These are phyloP conservation scores for Tilletiaria anomala DNA, from an alignment of 1,284 basidiomycete genomes.

Conservation along the genomic window DNA sequence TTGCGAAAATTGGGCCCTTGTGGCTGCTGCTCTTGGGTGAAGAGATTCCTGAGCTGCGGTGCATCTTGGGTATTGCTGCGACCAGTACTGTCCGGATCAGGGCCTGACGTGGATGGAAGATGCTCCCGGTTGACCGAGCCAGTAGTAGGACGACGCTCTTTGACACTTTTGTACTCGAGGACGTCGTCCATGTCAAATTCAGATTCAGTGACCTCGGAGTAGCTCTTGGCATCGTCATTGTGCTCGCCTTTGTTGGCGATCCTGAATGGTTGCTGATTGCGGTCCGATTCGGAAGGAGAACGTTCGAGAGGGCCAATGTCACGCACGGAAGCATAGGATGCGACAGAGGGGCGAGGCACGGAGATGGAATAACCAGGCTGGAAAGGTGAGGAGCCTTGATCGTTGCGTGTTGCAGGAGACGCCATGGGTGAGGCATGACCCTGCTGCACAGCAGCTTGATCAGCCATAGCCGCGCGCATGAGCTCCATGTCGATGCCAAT, in stretches of 20 bases:
- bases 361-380: background rate
- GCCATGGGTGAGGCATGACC: background rate
- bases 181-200: too few species aligned
- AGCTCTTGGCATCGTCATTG: too few species aligned
- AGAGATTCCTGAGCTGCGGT: too few species aligned
- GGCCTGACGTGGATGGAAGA: too few species aligned
- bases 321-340: background rate
- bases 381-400: background rate
- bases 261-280: background rate
- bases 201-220: too few species aligned
- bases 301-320: background rate
- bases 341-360: background rate
- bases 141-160: too few species aligned
- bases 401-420: background rate
- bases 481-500: slow-evolving; percentile 5
- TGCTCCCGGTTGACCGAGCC: too few species aligned
- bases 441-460: slow-evolving; percentile 3
- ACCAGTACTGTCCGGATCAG: too few species aligned
- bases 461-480: slow-evolving; percentile 5
- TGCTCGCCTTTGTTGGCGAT: too few species aligned
- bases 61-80: too few species aligned
- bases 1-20: background rate
- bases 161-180: too few species aligned
- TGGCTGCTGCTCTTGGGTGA: background rate
- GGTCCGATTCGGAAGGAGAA: too few species aligned